These are phyloP conservation scores for Colletotrichum tamarilloi DNA, from an alignment of 2,329 filamentous ascomycete species.

Conservation along the genomic window DNA sequence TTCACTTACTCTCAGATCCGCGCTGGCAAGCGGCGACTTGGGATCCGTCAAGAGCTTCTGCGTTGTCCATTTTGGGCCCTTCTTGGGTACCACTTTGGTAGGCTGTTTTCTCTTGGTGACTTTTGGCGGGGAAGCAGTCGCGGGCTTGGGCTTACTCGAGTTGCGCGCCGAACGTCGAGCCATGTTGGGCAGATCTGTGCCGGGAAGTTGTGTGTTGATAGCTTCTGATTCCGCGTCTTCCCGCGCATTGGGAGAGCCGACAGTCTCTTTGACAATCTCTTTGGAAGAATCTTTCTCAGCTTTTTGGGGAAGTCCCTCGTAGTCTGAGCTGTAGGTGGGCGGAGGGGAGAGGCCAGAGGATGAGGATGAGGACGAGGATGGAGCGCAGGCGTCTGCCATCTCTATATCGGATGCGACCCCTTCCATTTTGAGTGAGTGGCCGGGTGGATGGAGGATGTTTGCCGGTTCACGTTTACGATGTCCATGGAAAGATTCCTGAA, in stretches of 20 bases:
- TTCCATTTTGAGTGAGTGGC: conserved; percentile 17
- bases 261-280: not conserved
- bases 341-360: conserved; percentile 17
- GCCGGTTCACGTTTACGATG: not conserved
- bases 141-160: conserved; percentile 13
- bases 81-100: conserved; percentile 41
- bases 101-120: conserved; percentile 24
- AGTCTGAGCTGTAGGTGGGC: not conserved
- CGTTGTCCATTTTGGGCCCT: conserved; percentile 47
- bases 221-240: not conserved
- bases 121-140: not conserved
- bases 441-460: not conserved
- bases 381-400: conserved; percentile 26
- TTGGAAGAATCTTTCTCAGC: not conserved
- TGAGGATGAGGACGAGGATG: not conserved
- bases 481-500: not conserved
- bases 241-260: not conserved
- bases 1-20: conserved; percentile 49
- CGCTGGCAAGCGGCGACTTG: conserved; percentile 51
- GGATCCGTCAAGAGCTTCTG: conserved; percentile 49
- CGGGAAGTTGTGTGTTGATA: not conserved
- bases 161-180: conserved; percentile 25
- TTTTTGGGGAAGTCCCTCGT: not conserved
- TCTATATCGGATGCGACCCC: conserved; percentile 21
- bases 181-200: conserved; percentile 13